Conservation (phyloP, 768 basidiomycete genomes). For the Cystobasidiopsis lactophilus region DNA sequence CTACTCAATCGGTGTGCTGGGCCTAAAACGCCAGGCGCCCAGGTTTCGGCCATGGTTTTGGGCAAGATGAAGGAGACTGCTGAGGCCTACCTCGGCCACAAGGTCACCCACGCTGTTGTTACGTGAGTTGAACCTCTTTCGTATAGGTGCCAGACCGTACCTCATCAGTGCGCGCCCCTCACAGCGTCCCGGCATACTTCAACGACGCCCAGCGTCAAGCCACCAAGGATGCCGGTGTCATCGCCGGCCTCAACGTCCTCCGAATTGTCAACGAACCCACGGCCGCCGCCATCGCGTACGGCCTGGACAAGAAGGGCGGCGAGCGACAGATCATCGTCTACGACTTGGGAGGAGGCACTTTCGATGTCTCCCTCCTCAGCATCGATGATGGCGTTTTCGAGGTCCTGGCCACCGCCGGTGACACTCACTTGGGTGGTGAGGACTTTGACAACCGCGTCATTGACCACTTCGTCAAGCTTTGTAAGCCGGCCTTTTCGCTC, state of each 20-base stretch:
- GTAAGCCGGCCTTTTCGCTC: too few relatives aligned
- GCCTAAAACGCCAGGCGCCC: too few relatives aligned
- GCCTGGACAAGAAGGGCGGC: conserved; percentile 83
- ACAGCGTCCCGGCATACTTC: conserved; percentile 17
- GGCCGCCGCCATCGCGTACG: conserved; percentile 92
- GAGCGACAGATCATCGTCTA: conserved; percentile 94
- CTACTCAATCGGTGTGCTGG: neutral
- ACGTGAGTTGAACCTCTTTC: conserved; percentile 27
- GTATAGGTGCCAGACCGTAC: too few relatives aligned
- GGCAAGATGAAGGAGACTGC: conserved; percentile 99
- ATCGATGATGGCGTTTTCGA: conserved; percentile 87
- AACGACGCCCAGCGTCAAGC: conserved; percentile 98
- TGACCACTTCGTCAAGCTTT: conserved; percentile 65
- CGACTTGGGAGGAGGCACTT: conserved; percentile 95
- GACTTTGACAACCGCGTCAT: conserved; percentile 89
- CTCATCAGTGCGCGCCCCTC: neutral
- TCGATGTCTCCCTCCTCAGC: conserved; percentile 88
- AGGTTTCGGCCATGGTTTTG: conserved; percentile 77
- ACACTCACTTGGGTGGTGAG: conserved; percentile 84
- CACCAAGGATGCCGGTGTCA: conserved; percentile 90
- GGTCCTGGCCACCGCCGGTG: conserved; percentile 74
- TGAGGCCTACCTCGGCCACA: conserved; percentile 86
- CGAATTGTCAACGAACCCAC: conserved; percentile 97
- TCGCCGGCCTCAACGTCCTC: conserved; percentile 81
- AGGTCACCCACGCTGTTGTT: conserved; percentile 91